These are phyloP conservation scores for Salvia rosmarinus DNA, from an alignment of 257 asterid species.

Conservation along the genomic window DNA sequence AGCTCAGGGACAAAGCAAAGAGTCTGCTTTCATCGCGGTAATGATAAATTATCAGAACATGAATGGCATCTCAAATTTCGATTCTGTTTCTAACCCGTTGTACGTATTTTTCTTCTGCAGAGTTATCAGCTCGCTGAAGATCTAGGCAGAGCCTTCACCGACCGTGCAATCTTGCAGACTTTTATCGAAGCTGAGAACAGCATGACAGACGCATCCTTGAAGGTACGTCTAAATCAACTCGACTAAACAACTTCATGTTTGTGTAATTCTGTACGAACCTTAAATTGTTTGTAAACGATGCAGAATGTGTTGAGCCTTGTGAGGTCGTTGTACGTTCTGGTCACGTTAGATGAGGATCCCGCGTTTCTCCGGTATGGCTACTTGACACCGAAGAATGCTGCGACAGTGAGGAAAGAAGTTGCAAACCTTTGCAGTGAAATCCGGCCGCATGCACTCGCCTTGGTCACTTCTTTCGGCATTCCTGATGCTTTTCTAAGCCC, in stretches of 20 bases:
- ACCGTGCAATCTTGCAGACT: slow-evolving; percentile 66
- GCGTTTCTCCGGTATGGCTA: slow-evolving; percentile 88
- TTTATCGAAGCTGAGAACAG: slow-evolving; percentile 72
- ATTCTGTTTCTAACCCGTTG: slow-evolving; percentile 21
- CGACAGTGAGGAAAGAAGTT: slow-evolving; percentile 73
- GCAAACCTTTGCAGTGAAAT: slow-evolving; percentile 73
- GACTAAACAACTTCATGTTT: neutral
- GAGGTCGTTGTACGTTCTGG: slow-evolving; percentile 72
- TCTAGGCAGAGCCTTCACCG: slow-evolving; percentile 87
- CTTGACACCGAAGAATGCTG: slow-evolving; percentile 63
- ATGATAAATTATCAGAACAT: slow-evolving; percentile 16
- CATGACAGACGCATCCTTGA: slow-evolving; percentile 51
- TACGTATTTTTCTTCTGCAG: slow-evolving; percentile 41
- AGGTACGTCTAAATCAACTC: slow-evolving; percentile 48
- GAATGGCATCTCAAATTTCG: slow-evolving; percentile 10
- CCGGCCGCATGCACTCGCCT: slow-evolving; percentile 81
- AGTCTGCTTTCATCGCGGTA: slow-evolving; percentile 68
- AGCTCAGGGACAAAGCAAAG: slow-evolving; percentile 83
- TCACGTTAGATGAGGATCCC: slow-evolving; percentile 79
- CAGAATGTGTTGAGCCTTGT: slow-evolving; percentile 69
- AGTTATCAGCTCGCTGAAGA: slow-evolving; percentile 95
- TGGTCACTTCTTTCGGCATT: slow-evolving; percentile 78
- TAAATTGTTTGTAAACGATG: slow-evolving; percentile 20
- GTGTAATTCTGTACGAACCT: neutral
- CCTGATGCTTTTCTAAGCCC: slow-evolving; percentile 95